Base-by-base conservation (phyloP, 108 stramenopile genomes). In the Pseudonitzschia delicatissima region DNA sequence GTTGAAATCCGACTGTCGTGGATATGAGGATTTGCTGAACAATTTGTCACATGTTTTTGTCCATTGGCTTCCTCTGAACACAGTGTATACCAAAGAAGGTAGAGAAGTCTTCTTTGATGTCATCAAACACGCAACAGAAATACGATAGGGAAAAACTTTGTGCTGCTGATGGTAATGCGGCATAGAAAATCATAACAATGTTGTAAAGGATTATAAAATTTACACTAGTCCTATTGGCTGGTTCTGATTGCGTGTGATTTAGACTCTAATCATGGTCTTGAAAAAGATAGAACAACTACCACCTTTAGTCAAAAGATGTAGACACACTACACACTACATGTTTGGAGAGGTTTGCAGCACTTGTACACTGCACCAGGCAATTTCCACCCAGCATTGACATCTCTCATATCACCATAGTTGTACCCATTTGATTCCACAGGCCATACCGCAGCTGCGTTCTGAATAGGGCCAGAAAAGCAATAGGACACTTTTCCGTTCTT, bases 11-110 rank as follows among this genome's bases (percentile, higher is more conserved):
- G 12, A 67, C 65, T n/a, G 37, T 29, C 28, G 36, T 13, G 20
- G 51, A 62, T 21, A 87, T 68, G 81, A 78, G 76, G 82, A 83
- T 63, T 50, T 83, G 57, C 60, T 87, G 42, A 71, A 75, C 32
- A 78, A 79, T 47, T 37, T 73, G 17, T 53, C 74, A 5, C 64
- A 87, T 44, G 15, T 87, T 3, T 67, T 71, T n/a, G 81, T 80
- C 18, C 74, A 79, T 63, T 87, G 86, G 86, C 49, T 86, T 11
- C 85, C 81, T 27, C 66, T 60, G 15, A 51, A 28, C 15, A 55
- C 55, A 12, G 42, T 61, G 52, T 33, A 72, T 44, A 40, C 36
- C 13, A 20, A 44, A 4, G 29, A 73, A 25, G 76, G 74, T 58
- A 13, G 64, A 29, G 52, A 63, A 29, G 17, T 66, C 2, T 71